A percentile compares a stretch with the other conserved stretches of the same genome.
Evolutionary conservation across 805 yeast genomes (phyloP).

Genomic region (Barnettozyma vustinii): DNA sequence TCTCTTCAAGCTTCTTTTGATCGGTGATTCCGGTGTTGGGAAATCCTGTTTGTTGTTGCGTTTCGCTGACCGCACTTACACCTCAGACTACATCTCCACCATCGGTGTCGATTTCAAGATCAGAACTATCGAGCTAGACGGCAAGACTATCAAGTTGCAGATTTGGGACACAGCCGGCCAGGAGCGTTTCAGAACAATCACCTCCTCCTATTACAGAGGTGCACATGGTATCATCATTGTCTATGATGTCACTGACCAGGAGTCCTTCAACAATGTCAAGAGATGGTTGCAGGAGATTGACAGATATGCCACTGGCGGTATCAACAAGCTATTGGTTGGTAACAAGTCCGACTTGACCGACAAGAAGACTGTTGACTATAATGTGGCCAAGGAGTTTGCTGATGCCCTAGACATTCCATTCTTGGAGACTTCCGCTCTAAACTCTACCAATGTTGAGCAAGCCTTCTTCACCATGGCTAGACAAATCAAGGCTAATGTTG

Average conservation of each 20-base stretch:
- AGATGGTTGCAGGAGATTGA: conserved; percentile 99
- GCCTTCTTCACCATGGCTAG: conserved; percentile 98
- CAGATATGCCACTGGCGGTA: conserved; percentile 97
- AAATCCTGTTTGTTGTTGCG: conserved; percentile 91
- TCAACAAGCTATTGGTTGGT: conserved; percentile 91
- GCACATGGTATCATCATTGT: conserved; percentile 98
- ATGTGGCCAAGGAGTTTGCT: conserved; percentile 96
- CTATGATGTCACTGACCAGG: conserved; percentile 97
- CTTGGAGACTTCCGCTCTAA: conserved; percentile 92
- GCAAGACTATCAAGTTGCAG: conserved; percentile 94
- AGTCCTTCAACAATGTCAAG: conserved; percentile 91
- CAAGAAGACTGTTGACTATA: conserved; percentile 91
- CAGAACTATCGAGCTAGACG: conserved; percentile 88
- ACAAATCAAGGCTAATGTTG: conserved; percentile 95
- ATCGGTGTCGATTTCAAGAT: conserved; percentile 95
- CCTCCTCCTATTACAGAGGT: conserved; percentile 96
- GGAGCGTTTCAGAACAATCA: conserved; percentile 96
- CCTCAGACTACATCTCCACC: conserved; percentile 94
- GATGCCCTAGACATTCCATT: conserved; percentile 92
- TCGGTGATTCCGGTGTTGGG: conserved; percentile 99
- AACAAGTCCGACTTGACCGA: conserved; percentile 93
- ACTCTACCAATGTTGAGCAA: conserved; percentile 95
- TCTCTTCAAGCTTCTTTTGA: conserved; percentile 86
- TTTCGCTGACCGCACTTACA: conserved; percentile 95
- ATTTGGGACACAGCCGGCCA: conserved; percentile 99